These are phyloP conservation scores for Neoscytalidium dimidiatum DNA, from an alignment of 2,329 filamentous ascomycete species.

Conservation along the genomic window DNA sequence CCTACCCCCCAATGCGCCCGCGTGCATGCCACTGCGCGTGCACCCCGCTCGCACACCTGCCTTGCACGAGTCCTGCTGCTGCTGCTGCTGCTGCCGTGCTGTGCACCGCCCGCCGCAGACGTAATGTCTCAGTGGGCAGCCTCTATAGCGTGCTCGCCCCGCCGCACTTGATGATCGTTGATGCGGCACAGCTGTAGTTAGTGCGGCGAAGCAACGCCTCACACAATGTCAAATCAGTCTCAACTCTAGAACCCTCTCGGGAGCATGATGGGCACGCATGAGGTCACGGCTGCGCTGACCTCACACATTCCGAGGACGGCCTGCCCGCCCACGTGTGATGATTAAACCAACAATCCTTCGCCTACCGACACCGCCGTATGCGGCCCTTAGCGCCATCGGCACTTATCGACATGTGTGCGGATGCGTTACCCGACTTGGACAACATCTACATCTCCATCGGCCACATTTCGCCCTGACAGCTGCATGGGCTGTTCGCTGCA, in stretches of 20 bases:
- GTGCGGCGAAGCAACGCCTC: background rate
- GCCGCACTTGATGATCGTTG: background rate
- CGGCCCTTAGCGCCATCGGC: background rate
- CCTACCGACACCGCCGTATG: constrained; percentile 1
- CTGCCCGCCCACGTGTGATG: constrained; percentile 3
- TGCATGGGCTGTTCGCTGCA: too few relatives aligned
- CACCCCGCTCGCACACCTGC: background rate
- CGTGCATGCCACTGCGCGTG: background rate
- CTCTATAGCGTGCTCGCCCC: background rate
- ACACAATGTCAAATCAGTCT: background rate
- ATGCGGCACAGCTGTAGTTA: background rate
- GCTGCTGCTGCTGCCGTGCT: background rate
- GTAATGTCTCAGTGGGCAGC: background rate
- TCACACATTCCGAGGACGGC: background rate
- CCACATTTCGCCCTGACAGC: too few relatives aligned
- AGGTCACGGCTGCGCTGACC: background rate
- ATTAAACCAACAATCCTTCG: background rate
- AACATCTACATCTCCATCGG: too few relatives aligned
- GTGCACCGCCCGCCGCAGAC: background rate
- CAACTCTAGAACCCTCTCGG: background rate
- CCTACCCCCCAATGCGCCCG: background rate
- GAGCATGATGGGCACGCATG: background rate
- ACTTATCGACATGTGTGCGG: background rate
- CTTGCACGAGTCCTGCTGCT: background rate
- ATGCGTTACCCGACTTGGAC: too few relatives aligned